Evolutionary conservation across 2,329 filamentous ascomycete species (phyloP), one percentile per base, ranked within the genome.

Genomic region (Trichoderma gracile): DNA sequence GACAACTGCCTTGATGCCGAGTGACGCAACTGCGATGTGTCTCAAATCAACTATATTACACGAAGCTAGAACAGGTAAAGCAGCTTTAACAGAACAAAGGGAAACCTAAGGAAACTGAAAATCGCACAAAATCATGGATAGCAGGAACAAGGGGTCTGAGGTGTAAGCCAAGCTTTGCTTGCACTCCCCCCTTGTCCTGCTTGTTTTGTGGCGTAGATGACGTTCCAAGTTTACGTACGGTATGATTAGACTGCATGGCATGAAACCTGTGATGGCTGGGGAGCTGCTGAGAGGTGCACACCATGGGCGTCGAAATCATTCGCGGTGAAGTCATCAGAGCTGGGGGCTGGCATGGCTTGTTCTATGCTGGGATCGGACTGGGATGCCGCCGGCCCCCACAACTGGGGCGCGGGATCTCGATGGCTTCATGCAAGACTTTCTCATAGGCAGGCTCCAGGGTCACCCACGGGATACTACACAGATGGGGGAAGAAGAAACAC

Each of bases 11-110:
- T 52, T 33, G 47, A 33, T 61, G 53, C 45, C 3, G 47, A 61
- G 58, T 61, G 58, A 61, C 58, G 58, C 58, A 61, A 61, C 58
- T 45, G 58, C 58, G 25, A 61, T 61, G 58, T 61, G 58, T 53
- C 12, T 40, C 17, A 5, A 45, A 40, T 33, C 17, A 33, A 33
- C n/a, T n/a, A n/a, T n/a, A n/a, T n/a, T n/a, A n/a, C 23, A 38
- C 12, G 47, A 33, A n/a, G 27, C 47, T 45, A 43, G 33, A 33
- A 53, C 33, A 38, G 33, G 33, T 38, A 14, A 38, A 38, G 12
- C 33, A 38, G 33, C 2, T 14, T 14, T 5, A 38, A 38, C 4
- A 38, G 33, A 38, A 38, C 33, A 38, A 38, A 38, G 33, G 33
- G 33, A 38, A 38, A 5, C 14, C 10, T 38, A 38, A 38, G 12